phyloP scores from a whole-genome alignment of 306 rosid genomes.

The Ammopiptanthus mongolicus region DNA sequence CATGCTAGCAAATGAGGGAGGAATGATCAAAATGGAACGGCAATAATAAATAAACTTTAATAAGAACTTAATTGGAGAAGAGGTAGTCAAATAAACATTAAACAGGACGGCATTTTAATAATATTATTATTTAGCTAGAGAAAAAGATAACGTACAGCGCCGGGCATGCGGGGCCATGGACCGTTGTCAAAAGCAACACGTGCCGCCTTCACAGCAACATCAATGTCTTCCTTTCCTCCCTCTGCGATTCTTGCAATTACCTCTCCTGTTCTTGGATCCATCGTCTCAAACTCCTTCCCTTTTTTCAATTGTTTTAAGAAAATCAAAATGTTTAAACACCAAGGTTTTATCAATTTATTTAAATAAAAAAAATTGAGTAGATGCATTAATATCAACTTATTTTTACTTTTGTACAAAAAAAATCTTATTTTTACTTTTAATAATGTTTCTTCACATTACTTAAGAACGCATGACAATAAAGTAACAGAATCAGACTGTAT shows the following conservation, averaged over 20 bases:
- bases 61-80: background rate
- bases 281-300: slow-evolving; percentile 82
- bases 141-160: slow-evolving; percentile 40
- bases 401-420: too few species aligned
- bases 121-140: background rate
- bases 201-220: slow-evolving; percentile 79
- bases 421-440: too few species aligned
- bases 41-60: background rate
- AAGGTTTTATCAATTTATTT: background rate
- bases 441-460: too few species aligned
- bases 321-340: background rate
- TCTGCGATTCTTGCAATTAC: slow-evolving; percentile 55
- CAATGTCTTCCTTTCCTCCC: slow-evolving; percentile 58
- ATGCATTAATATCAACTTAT: too few species aligned
- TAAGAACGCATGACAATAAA: too few species aligned
- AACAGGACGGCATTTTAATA: background rate
- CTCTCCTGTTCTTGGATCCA: slow-evolving; percentile 70
- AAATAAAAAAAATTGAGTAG: background rate
- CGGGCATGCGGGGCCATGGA: slow-evolving; percentile 87
- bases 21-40: background rate
- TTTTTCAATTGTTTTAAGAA: background rate
- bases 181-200: slow-evolving; percentile 82
- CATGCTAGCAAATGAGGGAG: background rate
- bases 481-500: too few species aligned
- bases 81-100: background rate